Conservation (phyloP, 192 early-diverging fungal species). For the Pecoramyces ruminantium region DNA sequence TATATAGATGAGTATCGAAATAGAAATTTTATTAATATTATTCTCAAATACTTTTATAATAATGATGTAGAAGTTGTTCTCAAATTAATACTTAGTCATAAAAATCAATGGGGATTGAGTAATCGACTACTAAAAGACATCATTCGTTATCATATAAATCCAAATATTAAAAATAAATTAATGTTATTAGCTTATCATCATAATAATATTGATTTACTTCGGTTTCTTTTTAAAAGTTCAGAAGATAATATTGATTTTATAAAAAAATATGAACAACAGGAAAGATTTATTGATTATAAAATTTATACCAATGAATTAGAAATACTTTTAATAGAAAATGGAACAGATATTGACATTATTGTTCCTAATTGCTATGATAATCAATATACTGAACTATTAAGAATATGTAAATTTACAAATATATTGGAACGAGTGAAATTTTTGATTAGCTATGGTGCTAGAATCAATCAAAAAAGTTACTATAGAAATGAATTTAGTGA, state of each 20-base stretch:
- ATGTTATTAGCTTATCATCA: neutral
- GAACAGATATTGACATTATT: neutral
- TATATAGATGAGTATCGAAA: neutral
- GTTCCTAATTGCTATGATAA: neutral
- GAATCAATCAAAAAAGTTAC: neutral
- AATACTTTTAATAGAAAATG: neutral
- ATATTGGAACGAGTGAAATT: neutral
- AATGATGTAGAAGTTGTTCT: neutral
- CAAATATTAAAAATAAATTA: neutral
- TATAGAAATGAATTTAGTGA: neutral
- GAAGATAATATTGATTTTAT: neutral
- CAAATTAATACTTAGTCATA: neutral
- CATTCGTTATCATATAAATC: neutral
- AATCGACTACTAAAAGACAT: neutral
- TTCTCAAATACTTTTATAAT: neutral
- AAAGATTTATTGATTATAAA: neutral
- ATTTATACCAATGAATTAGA: neutral
- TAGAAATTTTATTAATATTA: neutral
- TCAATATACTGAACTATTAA: neutral
- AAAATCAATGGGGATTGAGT: neutral
- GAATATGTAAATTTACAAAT: neutral
- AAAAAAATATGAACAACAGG: neutral
- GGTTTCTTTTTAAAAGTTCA: neutral
- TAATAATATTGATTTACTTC: neutral
- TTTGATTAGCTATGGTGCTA: neutral